Evolutionary conservation across 78 protist species (phyloP), one percentile per base, ranked within the genome.

Genomic region (Goniomonas avonlea): DNA sequence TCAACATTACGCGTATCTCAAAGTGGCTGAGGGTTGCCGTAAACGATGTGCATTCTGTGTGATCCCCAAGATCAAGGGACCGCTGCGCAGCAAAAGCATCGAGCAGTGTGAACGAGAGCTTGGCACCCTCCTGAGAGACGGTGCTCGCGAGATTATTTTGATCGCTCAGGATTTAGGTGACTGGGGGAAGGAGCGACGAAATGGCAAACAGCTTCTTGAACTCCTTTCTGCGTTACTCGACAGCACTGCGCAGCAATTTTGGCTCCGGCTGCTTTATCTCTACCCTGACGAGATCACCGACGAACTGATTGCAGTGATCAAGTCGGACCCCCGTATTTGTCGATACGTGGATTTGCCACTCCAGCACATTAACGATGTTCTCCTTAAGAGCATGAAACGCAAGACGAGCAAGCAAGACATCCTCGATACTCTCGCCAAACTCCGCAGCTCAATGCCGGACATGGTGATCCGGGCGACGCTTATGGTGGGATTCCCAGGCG

Each of bases 401-500:
- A 39, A 39, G 23, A 39, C 71, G 35, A 5, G 29, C 47, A 23
- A 15, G 50, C 50, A 8, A 2, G 17, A 63, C 45, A 63, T 43
- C 15, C 29, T 23, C 11, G 11, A 0, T 3, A 39, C 37, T 11
- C 71, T 63, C 71, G 17, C 32, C 47, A 63, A 63, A 9, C 71
- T 63, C 35, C 71, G 71, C 45, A 23, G 2, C 47, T 21, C 47
- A 27, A 63, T 63, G 47, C 71, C 71, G 21, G 71, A 43, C 50
- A 20, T 63, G 11, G 71, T 63, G 23, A 39, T 63, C 50, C 39
- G 71, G 37, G 37, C 71, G 21, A 63, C 71, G 37, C 37, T 63
- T 43, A 63, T 63, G 47, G 23, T 43, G 23, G 71, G 71, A 11
- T 63, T 63, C 71, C 71, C 71, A 20, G 71, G 71, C 25, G 71